These are phyloP conservation scores for Toxoplasma gondii DNA, from an alignment of 169 alveolate genomes.

Conservation along the genomic window DNA sequence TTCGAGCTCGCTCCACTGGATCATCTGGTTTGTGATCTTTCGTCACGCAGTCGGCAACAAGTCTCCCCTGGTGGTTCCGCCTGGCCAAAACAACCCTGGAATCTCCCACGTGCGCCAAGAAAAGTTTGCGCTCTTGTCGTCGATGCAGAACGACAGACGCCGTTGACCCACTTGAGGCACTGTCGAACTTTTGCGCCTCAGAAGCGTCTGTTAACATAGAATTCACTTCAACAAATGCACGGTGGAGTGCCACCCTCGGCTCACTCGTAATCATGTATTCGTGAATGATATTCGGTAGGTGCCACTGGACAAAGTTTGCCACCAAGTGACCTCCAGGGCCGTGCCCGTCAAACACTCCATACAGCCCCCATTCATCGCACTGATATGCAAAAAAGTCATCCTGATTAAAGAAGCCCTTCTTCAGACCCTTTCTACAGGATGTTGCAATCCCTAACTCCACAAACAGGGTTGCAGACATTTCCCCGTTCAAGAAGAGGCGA, in stretches of 20 bases:
- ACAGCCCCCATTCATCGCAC: slow-evolving; percentile 43
- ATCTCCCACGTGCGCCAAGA: slow-evolving; percentile 89
- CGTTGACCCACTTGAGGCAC: slow-evolving; percentile 58
- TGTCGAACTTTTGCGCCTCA: slow-evolving; percentile 38
- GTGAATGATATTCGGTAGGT: slow-evolving; percentile 73
- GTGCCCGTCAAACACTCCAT: slow-evolving; percentile 88
- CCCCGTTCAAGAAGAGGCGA: slow-evolving; percentile 16
- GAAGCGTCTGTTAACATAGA: slow-evolving; percentile 23
- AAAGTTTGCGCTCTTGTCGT: slow-evolving; percentile 39
- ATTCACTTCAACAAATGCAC: slow-evolving; percentile 11
- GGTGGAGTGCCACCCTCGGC: background rate
- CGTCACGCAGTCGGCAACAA: slow-evolving; percentile 46
- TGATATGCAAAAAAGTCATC: slow-evolving; percentile 75
- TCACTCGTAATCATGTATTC: slow-evolving; percentile 17
- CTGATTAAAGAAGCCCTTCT: slow-evolving; percentile 84
- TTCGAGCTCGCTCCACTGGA: background rate
- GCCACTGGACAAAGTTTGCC: slow-evolving; percentile 76
- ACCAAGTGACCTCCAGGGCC: slow-evolving; percentile 72
- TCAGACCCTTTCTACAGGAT: slow-evolving; percentile 83
- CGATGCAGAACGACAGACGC: slow-evolving; percentile 63
- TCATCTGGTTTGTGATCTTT: slow-evolving; percentile 57
- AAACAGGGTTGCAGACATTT: slow-evolving; percentile 15
- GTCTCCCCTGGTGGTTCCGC: slow-evolving; percentile 28
- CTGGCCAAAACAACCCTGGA: slow-evolving; percentile 84
- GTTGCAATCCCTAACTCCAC: slow-evolving; percentile 78